Evolutionary conservation across 2,329 filamentous ascomycete genomes (phyloP), one percentile per base, ranked within the genome.

Genomic region (Zasmidium cellare): DNA sequence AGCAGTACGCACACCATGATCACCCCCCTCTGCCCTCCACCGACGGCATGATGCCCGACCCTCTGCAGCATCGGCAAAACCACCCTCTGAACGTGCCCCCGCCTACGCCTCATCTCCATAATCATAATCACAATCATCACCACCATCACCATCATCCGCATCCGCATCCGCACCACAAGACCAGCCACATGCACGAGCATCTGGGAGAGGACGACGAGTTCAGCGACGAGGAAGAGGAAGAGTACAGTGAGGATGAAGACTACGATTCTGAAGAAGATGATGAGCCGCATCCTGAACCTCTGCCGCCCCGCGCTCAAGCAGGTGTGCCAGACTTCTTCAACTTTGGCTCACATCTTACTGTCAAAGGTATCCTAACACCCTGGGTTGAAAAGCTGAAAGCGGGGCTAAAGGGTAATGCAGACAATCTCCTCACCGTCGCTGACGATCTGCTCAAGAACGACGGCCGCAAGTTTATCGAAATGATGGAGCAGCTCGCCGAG

Each of bases 401-500:
- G 58, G 68, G 62, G 66, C 76, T 73, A 70, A 73, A 71, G 60
- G 65, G 65, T 68, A 69, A 70, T 76, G 76, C 84, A 91, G 92
- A 94, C 81, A 96, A 94, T 73, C 97, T 99, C 76, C 87, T 99
- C 74, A 99, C 94, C 66, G 94, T 99, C 72, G 94, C 94, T 75
- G 94, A 99, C 80, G 94, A 99, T 78, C 83, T 99, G 65, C 84
- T 99, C 63, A 97, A 97, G 77, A 99, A 99, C 77, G 94, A 99
- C 76, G 94, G 94, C 70, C 96, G 96, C 77, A 96, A 96, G 72
- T 99, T 99, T 79, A 99, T 99, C 76, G 94, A 99, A 75, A 99
- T 99, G 94, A 99, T 99, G 94, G 94, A 99, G 76, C 93, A 97
- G 78, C 84, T 99, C 69, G 94, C 94, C 38, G 94, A 99, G 78